A percentile compares a stretch with the other conserved stretches of the same genome.
Evolutionary conservation across 345 rosid genomes (phyloP).

Genomic region (Clarkia xantiana): DNA sequence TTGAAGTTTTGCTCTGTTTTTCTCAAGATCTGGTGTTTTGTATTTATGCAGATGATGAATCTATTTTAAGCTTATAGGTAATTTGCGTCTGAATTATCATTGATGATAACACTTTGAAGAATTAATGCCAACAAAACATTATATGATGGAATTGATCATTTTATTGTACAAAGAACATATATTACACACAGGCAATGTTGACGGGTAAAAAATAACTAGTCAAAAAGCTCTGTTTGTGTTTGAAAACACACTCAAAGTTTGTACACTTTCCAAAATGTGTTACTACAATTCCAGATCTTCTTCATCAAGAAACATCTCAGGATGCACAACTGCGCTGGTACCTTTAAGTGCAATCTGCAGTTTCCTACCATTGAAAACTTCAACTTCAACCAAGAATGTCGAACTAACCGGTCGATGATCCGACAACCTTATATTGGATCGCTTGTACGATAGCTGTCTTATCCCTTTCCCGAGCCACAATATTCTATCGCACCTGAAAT

Average conservation of each 20-base stretch:
- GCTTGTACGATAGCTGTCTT: conserved; percentile 58
- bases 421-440: conserved; percentile 48
- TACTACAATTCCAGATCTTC: background rate
- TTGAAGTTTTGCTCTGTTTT: background rate
- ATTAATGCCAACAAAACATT: conserved; percentile 22
- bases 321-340: conserved; percentile 61
- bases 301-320: conserved; percentile 39
- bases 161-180: background rate
- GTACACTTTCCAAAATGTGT: background rate
- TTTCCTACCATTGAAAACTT: conserved; percentile 69
- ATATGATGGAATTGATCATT: too few relatives aligned
- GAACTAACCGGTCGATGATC: conserved; percentile 98
- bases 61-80: conserved; percentile 16
- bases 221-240: background rate
- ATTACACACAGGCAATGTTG: background rate
- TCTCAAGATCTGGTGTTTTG: background rate
- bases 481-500: conserved; percentile 90
- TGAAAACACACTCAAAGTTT: background rate
- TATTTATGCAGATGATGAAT: conserved; percentile 21
- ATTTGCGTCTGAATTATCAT: conserved; percentile 26
- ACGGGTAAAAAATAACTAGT: conserved; percentile 1
- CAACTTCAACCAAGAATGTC: conserved; percentile 52
- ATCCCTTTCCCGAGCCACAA: conserved; percentile 82
- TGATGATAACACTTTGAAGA: conserved; percentile 19
- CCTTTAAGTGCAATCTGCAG: conserved; percentile 63